Evolutionary conservation across 768 basidiomycete genomes (phyloP).

Genomic region (Panaeolus cyanescens): DNA sequence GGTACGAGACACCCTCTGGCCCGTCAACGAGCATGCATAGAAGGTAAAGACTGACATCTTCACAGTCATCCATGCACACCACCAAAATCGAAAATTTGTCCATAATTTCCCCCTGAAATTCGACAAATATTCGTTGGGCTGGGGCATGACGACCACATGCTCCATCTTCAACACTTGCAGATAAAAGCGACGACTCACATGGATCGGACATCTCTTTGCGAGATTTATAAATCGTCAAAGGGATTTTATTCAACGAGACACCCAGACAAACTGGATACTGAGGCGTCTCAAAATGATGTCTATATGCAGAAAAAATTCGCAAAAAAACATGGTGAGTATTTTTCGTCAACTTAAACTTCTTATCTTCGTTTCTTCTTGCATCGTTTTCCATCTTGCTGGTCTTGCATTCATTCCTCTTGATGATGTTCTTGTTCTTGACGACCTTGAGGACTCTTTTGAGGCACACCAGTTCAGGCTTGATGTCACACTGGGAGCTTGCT

Average conservation of each 20-base stretch:
- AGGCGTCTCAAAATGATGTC: not conserved
- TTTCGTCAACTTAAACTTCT: not conserved
- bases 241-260: not conserved
- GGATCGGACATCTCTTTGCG: not conserved
- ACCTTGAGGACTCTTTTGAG: no score
- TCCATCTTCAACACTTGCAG: not conserved
- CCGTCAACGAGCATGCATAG: not conserved
- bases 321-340: constrained; percentile 2
- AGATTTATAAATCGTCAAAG: not conserved
- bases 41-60: not conserved
- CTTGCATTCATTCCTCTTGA: not conserved
- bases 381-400: not conserved
- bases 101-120: not conserved
- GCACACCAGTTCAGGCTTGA: constrained; percentile 1
- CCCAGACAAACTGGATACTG: not conserved
- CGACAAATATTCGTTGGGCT: not conserved
- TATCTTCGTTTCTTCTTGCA: not conserved
- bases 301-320: not conserved
- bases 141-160: not conserved
- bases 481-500: not conserved
- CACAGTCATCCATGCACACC: not conserved
- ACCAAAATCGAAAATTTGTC: not conserved
- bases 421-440: not conserved
- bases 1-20: not conserved
- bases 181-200: not conserved